Evolutionary conservation across 2,329 filamentous ascomycete species (phyloP).

Genomic region (Mollisiaceae sp.): DNA sequence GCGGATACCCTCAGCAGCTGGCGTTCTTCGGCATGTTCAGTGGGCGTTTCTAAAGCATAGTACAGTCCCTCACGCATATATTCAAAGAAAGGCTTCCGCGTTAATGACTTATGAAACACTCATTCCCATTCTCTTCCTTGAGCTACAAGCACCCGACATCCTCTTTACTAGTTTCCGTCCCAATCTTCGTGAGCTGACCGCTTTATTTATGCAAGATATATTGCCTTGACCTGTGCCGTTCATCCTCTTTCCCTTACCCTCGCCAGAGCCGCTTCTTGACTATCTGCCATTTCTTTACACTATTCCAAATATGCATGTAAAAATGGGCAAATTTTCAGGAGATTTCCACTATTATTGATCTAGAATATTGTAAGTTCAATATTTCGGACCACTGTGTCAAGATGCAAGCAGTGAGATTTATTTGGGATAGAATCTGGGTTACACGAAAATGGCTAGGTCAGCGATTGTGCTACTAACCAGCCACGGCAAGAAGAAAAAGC

Average conservation of each 20-base stretch:
- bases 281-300: too few relatives aligned
- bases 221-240: too few relatives aligned
- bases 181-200: background rate
- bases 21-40: background rate
- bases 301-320: too few relatives aligned
- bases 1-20: slow-evolving; percentile 2
- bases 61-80: background rate
- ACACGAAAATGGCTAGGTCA: slow-evolving; percentile 36
- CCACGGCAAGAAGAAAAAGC: slow-evolving; percentile 34
- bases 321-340: too few relatives aligned
- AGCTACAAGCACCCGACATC: too few relatives aligned
- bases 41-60: background rate
- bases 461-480: slow-evolving; percentile 27
- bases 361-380: too few relatives aligned
- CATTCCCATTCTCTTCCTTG: background rate
- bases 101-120: background rate
- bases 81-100: background rate
- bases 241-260: too few relatives aligned
- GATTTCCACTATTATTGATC: too few relatives aligned
- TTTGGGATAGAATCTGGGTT: slow-evolving; percentile 57
- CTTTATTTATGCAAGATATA: background rate
- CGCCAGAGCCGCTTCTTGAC: too few relatives aligned
- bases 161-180: background rate
- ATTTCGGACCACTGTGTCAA: too few relatives aligned
- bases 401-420: too few relatives aligned